Base-by-base conservation (phyloP, 371 early-diverging fungal genomes). In the Mortierella sp. region DNA sequence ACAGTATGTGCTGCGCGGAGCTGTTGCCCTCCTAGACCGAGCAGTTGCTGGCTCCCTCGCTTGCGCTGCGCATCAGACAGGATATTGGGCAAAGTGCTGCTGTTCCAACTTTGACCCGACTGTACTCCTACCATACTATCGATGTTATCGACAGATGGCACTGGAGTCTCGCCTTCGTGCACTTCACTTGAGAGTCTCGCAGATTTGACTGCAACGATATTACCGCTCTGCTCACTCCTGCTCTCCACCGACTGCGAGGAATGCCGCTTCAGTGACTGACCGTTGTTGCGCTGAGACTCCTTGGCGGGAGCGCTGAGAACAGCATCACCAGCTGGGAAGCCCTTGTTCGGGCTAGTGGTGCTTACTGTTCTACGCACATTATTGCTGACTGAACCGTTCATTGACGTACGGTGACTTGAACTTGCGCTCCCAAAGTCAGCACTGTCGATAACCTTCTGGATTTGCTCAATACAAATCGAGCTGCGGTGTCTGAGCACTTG, bases 401-500 rank as follows among this genome's bases (percentile, higher is more conserved):
- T 28, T 15, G 71, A 70, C 5, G 72, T 34, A 12, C 58, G 46
- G 26, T 54, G 49, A 51, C 59, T 58, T 11, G 50, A 52, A 19
- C 46, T 12, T 9, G 28, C 30, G 19, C 55, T 53, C 3, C 42
- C 32, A 0, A 32, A 8, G 5, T n/a, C 50, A 27, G 54, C 48
- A 28, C 48, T 39, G 32, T 68, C 66, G 23, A 56, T 53, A 28
- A 42, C 46, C 31, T 61, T 70, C 19, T 75, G 64, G n/a, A 80
- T 62, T 42, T 80, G 80, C 41, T 80, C 80, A 7, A 79, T 42
- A 15, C 73, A 61, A 5, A 79, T 41, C 14, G 70, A 56, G 48
- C 80, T 79, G 32, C 80, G 51, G 5, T 80, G 75, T 23, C 79
- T 52, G 19, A 80, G 23, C 5, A 47, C 59, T 32, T 70, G 79